Conservation (phyloP, 2,329 filamentous ascomycete species). For the Diplodia intermedia region DNA sequence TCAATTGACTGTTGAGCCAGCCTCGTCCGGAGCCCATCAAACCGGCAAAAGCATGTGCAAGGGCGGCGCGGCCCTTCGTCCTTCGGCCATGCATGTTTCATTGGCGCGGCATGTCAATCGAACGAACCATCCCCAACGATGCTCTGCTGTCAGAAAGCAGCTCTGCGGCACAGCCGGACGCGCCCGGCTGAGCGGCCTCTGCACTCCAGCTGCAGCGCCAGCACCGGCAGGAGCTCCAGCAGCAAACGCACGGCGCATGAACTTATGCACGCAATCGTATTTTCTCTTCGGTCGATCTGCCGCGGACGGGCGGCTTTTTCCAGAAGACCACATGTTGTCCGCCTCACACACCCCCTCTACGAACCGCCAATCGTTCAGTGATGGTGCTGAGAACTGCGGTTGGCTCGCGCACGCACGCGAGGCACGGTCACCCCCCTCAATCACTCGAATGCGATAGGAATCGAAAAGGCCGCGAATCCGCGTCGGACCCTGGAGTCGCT, state of each 20-base stretch:
- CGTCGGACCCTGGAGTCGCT: conserved; percentile 3
- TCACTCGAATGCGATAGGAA: conserved; percentile 16
- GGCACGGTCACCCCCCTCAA: conserved; percentile 5
- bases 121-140: neutral
- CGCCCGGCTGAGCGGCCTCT: conserved; percentile 1
- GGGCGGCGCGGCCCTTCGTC: conserved; percentile 12
- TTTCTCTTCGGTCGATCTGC: neutral
- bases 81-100: conserved; percentile 24
- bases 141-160: conserved; percentile 7
- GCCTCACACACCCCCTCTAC: neutral
- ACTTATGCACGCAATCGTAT: neutral
- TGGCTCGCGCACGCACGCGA: neutral
- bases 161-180: conserved; percentile 8
- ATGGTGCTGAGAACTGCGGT: neutral
- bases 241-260: conserved; percentile 7
- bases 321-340: conserved; percentile 15
- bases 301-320: conserved; percentile 7
- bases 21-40: conserved; percentile 14
- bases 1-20: conserved; percentile 19
- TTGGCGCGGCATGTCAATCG: conserved; percentile 16
- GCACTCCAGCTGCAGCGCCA: neutral
- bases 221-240: neutral
- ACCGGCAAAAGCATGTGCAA: conserved; percentile 28
- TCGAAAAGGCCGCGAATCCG: neutral
- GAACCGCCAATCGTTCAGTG: neutral